Base-by-base conservation (phyloP, 306 rosid genomes). In the Vigna mungo region DNA sequence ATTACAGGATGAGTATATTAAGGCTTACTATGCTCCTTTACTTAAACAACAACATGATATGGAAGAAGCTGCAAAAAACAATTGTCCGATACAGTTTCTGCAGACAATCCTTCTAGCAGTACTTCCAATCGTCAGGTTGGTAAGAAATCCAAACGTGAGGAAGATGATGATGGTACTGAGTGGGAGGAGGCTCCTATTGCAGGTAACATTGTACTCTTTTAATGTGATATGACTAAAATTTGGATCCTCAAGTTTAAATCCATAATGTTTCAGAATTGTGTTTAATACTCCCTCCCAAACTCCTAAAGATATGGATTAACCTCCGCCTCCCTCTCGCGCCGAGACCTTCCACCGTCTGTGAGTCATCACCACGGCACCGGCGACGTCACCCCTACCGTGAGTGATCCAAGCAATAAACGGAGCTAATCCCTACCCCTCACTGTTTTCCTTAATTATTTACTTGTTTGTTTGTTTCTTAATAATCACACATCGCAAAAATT, bases 21-120 rank as follows among this genome's bases (percentile, higher is more conserved):
- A 91, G 87, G 98, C 97, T 74, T 94, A 92, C 78, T 94, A 88
- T 69, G 96, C 96, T 64, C 96, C 96, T 60, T 74, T 94, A 59
- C 84, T 88, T 59, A 82, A 93, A 84, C 85, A 88, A 80, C 97
- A 93, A 72, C 88, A 86, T 39, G 92, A 91, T 78, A 11, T 85
- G 72, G 89, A 87, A 80, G 94, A 86, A 84, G 86, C 90, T 68
- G 91, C 91, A 9, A 86, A 86, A 82, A 58, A 36, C 87, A 80
- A 53, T 18, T 20, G 36, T 58, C 88, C 69, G 72, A 72, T 63
- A 41, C 84, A 30, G 69, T 6, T 10, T 10, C 68, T 18, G 61
- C 74, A 23, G 82, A 86, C 27, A 88, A 78, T 72, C 80, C 71
- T 59, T 70, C 96, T 7, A 71, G 79, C 77, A 76, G 66, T 52